Evolutionary conservation across 2,329 filamentous ascomycete genomes (phyloP), one percentile per base, ranked within the genome.

Genomic region (Phyllosticta citriasiana): DNA sequence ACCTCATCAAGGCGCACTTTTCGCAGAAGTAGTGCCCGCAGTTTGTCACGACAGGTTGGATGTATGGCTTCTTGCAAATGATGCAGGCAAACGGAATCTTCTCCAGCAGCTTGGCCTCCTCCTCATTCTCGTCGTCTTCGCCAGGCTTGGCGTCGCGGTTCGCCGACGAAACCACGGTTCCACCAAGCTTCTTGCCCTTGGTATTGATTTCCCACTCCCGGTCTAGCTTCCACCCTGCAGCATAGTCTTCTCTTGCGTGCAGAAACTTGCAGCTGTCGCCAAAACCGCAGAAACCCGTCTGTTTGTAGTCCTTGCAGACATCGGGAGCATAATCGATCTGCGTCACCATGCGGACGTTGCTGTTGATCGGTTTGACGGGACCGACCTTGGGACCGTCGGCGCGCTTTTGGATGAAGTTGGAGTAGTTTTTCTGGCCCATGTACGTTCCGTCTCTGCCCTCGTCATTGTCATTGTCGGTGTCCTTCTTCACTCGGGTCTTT

Each of bases 1-100:
- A 97, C 65, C 92, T 78, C 71, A 89, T 85, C 67, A 97, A 78
- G 26, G 94, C 94, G 73, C 94, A 99, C 1, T 82, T 80, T 73
- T 97, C 89, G 72, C 94, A 99, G 71, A 97, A 97, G 73, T 97
- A 97, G 73, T 99, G 94, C 0, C 91, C 89, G 67, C 94, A 99
- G 66, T 91, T 88, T 12, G 94, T 97, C 25, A 93, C 78, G 12
- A 97, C 83, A 0, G 94, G 93, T 62, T 84, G 81, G 68, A 85
- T 88, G 75, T 96, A 97, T 1, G 85, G 75, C 47, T 85, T 82
- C 68, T 87, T 85, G 79, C 92, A 97, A 64, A 96, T 90, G 65
- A 96, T 84, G 73, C 92, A 97, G 1, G 85, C 89, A 71, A 96
- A 96, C 0, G 92, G 92, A 24, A 96, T 96, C 68, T 86, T 88